A percentile compares a stretch with the other conserved stretches of the same genome.
These are phyloP conservation scores for Hypoxylon sp. DNA, from an alignment of 2,329 filamentous ascomycete species.

Conservation along the genomic window DNA sequence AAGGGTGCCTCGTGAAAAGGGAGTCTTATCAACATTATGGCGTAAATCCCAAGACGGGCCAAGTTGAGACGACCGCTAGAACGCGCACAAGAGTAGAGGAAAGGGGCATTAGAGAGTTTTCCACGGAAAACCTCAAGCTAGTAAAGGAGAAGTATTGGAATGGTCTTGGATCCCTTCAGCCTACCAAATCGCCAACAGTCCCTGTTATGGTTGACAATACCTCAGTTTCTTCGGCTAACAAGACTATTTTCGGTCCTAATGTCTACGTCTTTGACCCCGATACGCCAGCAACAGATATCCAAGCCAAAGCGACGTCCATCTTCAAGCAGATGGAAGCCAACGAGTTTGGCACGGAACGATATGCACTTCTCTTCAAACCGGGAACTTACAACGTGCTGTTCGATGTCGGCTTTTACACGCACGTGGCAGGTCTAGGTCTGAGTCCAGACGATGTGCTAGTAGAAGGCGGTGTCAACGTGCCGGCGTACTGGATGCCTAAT, in stretches of 20 bases:
- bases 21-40: constrained; percentile 20
- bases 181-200: constrained; percentile 3
- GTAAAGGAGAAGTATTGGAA: constrained; percentile 32
- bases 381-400: constrained; percentile 51
- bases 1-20: constrained; percentile 34
- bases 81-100: constrained; percentile 22
- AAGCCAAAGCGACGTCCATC: constrained; percentile 47
- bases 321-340: constrained; percentile 53
- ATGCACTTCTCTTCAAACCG: constrained; percentile 52
- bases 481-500: constrained; percentile 53
- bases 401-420: constrained; percentile 53
- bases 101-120: constrained; percentile 27
- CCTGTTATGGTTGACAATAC: constrained; percentile 2
- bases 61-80: not conserved
- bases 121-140: constrained; percentile 24
- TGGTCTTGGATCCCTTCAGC: constrained; percentile 3
- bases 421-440: constrained; percentile 50
- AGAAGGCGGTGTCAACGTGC: constrained; percentile 52
- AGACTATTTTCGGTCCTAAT: constrained; percentile 51
- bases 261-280: constrained; percentile 51
- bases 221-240: constrained; percentile 42
- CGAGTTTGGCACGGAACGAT: constrained; percentile 51
- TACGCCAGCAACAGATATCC: constrained; percentile 50
- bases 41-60: constrained; percentile 6
- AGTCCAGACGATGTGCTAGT: constrained; percentile 51